Base-by-base conservation (phyloP, 1,284 basidiomycete species). In the Vanrija sp. region DNA sequence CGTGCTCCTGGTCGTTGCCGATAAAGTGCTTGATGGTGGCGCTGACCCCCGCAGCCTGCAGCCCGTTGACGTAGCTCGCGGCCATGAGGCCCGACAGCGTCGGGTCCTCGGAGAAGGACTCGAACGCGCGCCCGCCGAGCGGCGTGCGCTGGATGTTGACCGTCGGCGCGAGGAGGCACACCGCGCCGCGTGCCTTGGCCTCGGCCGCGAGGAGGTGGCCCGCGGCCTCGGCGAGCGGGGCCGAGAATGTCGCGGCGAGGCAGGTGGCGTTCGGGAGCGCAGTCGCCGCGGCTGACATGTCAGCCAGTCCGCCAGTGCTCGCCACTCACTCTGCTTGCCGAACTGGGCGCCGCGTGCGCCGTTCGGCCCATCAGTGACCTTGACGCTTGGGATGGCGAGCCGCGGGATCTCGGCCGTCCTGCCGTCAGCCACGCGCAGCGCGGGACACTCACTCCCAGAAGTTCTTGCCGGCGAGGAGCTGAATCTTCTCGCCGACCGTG, bases 71-170 rank as follows among this genome's bases (percentile, higher is more conserved):
- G 65, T 88, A 89, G 3, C 85, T 80, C 0, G 86, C 82, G 0
- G 87, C 83, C 37, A 88, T 79, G 58, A 80, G 77, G 19, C 88
- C 88, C 19, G 85, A 85, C 6, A 88, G 79, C 51, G 82, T 74
- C 1, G 88, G 87, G 65, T 91, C 88, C 69, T 90, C 88, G 0
- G 87, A 86, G 76, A 87, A 89, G 41, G 84, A 86, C 68, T 63
- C 65, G 49, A 69, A 66, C 5, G 65, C 61, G 47, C 87, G 78
- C 36, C 87, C 87, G 37, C 87, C 86, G 10, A 88, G 80, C 9
- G 88, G 87, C 54, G 79, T 84, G 25, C 88, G 81, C 70, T 87
- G 86, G 49, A 88, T 89, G 71, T 90, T 90, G 72, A 85, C 85
- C 0, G 87, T 89, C 1, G 88, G 88, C 0, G 83, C 88, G 25